A percentile compares a stretch with the other conserved stretches of the same genome.
These are phyloP conservation scores for Skeletonema potamos DNA, from an alignment of 108 stramenopile species.

Conservation along the genomic window DNA sequence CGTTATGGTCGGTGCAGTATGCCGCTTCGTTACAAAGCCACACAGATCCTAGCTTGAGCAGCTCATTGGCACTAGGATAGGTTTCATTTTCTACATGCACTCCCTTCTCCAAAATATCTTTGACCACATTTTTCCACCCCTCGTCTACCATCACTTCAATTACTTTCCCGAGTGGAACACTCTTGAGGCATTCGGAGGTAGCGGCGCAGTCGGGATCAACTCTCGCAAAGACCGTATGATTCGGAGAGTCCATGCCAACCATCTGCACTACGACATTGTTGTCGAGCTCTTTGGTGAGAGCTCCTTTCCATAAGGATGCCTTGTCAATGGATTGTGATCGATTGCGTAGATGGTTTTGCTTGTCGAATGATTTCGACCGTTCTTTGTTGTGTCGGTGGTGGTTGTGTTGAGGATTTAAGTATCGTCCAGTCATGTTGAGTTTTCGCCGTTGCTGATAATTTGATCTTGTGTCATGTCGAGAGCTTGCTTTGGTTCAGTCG, in stretches of 20 bases:
- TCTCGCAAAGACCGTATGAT: conserved; percentile 47
- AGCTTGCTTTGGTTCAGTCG: neutral
- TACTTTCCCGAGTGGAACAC: conserved; percentile 41
- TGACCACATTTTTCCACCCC: conserved; percentile 42
- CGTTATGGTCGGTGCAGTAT: conserved; percentile 21
- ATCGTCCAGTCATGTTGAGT: neutral
- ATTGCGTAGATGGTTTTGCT: neutral
- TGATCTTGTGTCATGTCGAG: neutral
- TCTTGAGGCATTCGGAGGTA: neutral
- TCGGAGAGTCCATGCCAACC: conserved; percentile 40
- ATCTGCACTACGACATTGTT: conserved; percentile 42
- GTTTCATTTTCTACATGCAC: conserved; percentile 42
- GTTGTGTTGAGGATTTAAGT: neutral
- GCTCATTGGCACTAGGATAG: conserved; percentile 41
- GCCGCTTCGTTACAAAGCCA: conserved; percentile 48
- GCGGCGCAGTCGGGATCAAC: conserved; percentile 17
- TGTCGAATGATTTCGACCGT: neutral
- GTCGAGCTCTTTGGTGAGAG: conserved; percentile 28
- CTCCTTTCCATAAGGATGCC: conserved; percentile 33
- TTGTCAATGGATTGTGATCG: neutral
- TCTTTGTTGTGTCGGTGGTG: neutral
- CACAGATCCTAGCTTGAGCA: conserved; percentile 43
- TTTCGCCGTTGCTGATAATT: neutral
- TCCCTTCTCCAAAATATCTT: conserved; percentile 41
- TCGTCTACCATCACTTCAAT: conserved; percentile 47